These are phyloP conservation scores for Brassica carinata DNA, from an alignment of 345 rosid species.

Conservation along the genomic window DNA sequence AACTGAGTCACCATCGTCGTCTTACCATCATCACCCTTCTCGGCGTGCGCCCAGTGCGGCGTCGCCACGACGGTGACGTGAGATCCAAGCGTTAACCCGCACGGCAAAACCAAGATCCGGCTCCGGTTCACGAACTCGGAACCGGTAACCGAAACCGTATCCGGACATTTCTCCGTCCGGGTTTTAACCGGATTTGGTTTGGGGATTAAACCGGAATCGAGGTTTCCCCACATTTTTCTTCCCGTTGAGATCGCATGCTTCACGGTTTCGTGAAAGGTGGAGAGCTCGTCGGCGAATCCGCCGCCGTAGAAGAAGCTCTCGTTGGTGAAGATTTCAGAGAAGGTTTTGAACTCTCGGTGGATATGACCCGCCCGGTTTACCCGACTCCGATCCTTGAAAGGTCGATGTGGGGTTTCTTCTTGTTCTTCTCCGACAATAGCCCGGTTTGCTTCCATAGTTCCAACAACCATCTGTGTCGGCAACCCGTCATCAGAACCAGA, in stretches of 20 bases:
- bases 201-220: constrained; percentile 46
- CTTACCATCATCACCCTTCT: constrained; percentile 55
- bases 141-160: constrained; percentile 57
- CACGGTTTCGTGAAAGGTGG: constrained; percentile 66
- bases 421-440: constrained; percentile 47
- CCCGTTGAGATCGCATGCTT: constrained; percentile 76
- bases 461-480: constrained; percentile 36
- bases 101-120: constrained; percentile 66
- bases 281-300: constrained; percentile 50
- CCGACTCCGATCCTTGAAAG: constrained; percentile 41
- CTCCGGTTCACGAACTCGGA: constrained; percentile 53
- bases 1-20: constrained; percentile 71
- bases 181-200: constrained; percentile 21
- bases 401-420: constrained; percentile 38
- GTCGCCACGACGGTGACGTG: constrained; percentile 82
- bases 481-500: constrained; percentile 36
- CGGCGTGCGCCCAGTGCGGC: constrained; percentile 72
- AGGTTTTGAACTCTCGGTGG: constrained; percentile 25
- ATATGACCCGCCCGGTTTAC: constrained; percentile 31
- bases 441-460: constrained; percentile 42
- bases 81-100: constrained; percentile 87
- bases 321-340: constrained; percentile 56
- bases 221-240: constrained; percentile 54
- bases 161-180: constrained; percentile 56
- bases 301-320: constrained; percentile 43